phyloP scores from a whole-genome alignment of 1,284 basidiomycete species.

The Ganoderma sp. region DNA sequence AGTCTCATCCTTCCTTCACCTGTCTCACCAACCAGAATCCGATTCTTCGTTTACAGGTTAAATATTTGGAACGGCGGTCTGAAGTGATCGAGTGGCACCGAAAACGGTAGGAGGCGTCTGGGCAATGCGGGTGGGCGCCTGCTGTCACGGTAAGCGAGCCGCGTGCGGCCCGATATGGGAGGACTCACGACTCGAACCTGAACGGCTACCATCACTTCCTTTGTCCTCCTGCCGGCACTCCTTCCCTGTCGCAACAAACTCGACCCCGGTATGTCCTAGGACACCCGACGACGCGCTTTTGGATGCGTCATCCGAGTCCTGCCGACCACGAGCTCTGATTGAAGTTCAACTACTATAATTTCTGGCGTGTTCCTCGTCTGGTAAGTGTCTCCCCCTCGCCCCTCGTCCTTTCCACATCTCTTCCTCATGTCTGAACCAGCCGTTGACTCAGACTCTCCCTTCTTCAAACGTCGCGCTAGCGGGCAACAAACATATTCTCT shows the following conservation, averaged over 20 bases:
- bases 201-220: not conserved
- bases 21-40: no score
- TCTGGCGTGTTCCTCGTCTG: not conserved
- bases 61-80: no score
- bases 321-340: not conserved
- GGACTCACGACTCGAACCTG: not conserved
- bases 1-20: no score
- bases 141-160: no score
- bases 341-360: not conserved
- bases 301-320: not conserved
- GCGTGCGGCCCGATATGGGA: not conserved
- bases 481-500: no score
- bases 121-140: no score
- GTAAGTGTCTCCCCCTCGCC: not conserved
- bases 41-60: no score
- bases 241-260: not conserved
- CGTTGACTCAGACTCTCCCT: not conserved
- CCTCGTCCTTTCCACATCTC: not conserved
- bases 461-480: not conserved
- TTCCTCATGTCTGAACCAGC: not conserved
- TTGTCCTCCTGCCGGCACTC: not conserved
- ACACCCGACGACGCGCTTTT: not conserved
- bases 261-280: not conserved
- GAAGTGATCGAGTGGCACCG: no score
- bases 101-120: no score